A percentile compares a stretch with the other conserved stretches of the same genome.
Evolutionary conservation across 1,139 yeast genomes (phyloP).

Genomic region (Wickerhamomyces sp.): DNA sequence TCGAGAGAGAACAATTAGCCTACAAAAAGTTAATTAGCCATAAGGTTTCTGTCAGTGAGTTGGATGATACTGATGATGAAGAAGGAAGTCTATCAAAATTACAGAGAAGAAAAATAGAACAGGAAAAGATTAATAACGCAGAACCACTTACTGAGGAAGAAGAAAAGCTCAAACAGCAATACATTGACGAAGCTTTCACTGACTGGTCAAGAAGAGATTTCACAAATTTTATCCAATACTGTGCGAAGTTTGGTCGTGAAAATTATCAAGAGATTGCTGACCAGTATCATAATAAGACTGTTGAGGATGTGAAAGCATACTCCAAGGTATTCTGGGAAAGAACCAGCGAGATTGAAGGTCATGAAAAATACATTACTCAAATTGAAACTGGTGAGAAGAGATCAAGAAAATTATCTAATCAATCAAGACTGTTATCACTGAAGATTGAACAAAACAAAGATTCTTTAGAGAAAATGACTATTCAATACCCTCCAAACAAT

Average conservation of each 20-base stretch:
- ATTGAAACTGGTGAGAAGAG: slow-evolving; percentile 88
- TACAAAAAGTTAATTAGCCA: slow-evolving; percentile 72
- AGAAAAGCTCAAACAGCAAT: slow-evolving; percentile 51
- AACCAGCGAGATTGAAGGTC: slow-evolving; percentile 71
- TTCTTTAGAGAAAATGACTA: slow-evolving; percentile 71
- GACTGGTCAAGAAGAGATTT: slow-evolving; percentile 89
- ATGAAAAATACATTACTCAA: slow-evolving; percentile 78
- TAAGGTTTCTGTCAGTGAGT: slow-evolving; percentile 45
- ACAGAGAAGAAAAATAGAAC: slow-evolving; percentile 47
- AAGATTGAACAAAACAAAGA: slow-evolving; percentile 61
- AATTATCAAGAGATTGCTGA: slow-evolving; percentile 55
- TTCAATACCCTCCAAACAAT: slow-evolving; percentile 89
- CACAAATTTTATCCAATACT: slow-evolving; percentile 74
- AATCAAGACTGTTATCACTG: slow-evolving; percentile 56
- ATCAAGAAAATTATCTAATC: slow-evolving; percentile 55
- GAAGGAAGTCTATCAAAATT: slow-evolving; percentile 31
- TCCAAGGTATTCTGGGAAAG: slow-evolving; percentile 71
- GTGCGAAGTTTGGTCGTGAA: slow-evolving; percentile 75
- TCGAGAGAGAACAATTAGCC: slow-evolving; percentile 74
- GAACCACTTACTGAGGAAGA: slow-evolving; percentile 78
- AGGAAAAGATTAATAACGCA: slow-evolving; percentile 62
- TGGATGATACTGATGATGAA: slow-evolving; percentile 20
- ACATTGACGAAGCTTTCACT: slow-evolving; percentile 63
- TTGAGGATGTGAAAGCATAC: slow-evolving; percentile 66
- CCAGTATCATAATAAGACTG: slow-evolving; percentile 63